A percentile compares a stretch with the other conserved stretches of the same genome.
phyloP scores from a whole-genome alignment of 78 protist genomes.

The Dictyostelium firmibasis region DNA sequence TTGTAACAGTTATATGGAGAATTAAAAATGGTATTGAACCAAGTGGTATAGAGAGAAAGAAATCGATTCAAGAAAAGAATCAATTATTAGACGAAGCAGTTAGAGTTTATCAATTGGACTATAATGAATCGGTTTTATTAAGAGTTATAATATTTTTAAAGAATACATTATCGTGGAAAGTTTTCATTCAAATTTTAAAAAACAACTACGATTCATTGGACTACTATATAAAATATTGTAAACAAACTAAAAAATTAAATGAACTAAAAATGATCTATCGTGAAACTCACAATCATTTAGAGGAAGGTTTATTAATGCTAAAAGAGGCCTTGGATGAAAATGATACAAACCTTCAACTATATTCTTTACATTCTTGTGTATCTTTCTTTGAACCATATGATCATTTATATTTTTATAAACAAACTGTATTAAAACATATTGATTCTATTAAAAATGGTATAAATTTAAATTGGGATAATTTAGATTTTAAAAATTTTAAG shows the following conservation, averaged over 20 bases:
- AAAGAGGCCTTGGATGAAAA: constrained; percentile 8
- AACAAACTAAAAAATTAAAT: neutral
- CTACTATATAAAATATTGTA: constrained; percentile 51
- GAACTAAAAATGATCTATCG: constrained; percentile 17
- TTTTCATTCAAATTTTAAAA: constrained; percentile 27
- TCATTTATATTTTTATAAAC: constrained; percentile 45
- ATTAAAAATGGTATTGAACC: constrained; percentile 33
- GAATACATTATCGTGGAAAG: constrained; percentile 6
- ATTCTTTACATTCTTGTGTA: neutral
- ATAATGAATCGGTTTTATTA: constrained; percentile 23
- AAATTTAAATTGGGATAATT: constrained; percentile 7
- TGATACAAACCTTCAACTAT: neutral
- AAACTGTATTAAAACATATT: neutral
- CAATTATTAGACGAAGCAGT: constrained; percentile 3
- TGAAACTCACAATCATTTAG: constrained; percentile 43
- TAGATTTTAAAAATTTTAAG: neutral
- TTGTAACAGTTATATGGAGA: constrained; percentile 8
- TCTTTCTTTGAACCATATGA: constrained; percentile 21
- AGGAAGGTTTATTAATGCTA: constrained; percentile 45
- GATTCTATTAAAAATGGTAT: neutral
- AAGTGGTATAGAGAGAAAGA: constrained; percentile 34
- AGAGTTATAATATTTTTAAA: constrained; percentile 27
- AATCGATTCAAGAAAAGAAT: constrained; percentile 40
- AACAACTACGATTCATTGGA: constrained; percentile 25
- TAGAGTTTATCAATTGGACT: constrained; percentile 1